Evolutionary conservation across 2,329 filamentous ascomycete genomes (phyloP).

Genomic region (Sclerotinia subarctica): DNA sequence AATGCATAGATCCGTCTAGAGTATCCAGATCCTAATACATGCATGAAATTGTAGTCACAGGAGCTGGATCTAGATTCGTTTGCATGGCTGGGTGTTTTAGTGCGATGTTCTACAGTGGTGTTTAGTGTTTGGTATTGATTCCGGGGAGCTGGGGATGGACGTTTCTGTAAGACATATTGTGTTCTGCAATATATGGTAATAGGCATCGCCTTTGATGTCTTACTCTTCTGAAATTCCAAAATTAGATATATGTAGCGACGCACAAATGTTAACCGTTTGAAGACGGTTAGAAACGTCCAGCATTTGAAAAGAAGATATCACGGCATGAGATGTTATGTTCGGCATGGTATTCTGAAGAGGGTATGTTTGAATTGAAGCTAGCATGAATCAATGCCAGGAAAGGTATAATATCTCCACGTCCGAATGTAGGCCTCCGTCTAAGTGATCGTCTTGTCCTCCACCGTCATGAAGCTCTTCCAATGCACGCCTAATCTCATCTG

Average conservation of each 20-base stretch:
- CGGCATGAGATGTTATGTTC: background rate
- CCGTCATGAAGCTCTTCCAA: slow-evolving; percentile 15
- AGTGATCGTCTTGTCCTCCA: slow-evolving; percentile 5
- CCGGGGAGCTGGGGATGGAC: background rate
- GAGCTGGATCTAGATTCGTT: slow-evolving; percentile 15
- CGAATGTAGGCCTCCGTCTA: slow-evolving; percentile 11
- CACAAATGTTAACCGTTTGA: background rate
- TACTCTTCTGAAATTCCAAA: background rate
- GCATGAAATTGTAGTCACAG: slow-evolving; percentile 17
- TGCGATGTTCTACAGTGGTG: background rate
- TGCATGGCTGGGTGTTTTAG: slow-evolving; percentile 5
- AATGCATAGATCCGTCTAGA: slow-evolving; percentile 13
- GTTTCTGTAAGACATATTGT: background rate
- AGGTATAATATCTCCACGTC: slow-evolving; percentile 13
- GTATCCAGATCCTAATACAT: slow-evolving; percentile 16
- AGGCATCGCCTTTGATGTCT: background rate
- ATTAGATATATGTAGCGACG: background rate
- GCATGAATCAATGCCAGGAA: slow-evolving; percentile 13
- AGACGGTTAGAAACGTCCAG: background rate
- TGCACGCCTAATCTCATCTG: slow-evolving; percentile 11
- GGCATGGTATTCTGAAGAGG: background rate
- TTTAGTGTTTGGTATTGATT: background rate
- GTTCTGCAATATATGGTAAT: background rate
- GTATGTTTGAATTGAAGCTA: slow-evolving; percentile 18
- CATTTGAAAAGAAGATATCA: background rate